phyloP scores from a whole-genome alignment of 306 rosid genomes.

The Argentina anserina region DNA sequence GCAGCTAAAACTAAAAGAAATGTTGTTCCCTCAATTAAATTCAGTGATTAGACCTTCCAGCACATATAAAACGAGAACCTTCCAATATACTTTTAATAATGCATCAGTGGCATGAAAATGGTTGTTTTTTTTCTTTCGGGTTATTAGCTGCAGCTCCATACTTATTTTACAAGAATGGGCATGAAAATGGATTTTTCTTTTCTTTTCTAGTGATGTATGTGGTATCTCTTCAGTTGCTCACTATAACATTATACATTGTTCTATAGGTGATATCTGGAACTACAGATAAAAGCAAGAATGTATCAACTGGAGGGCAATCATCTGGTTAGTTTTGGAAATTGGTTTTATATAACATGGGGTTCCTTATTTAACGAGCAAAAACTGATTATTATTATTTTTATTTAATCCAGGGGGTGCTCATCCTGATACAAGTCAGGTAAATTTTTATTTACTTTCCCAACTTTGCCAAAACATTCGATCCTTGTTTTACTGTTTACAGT shows the following conservation, averaged over 20 bases:
- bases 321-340: slow-evolving; percentile 52
- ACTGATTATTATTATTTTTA: neutral
- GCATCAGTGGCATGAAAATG: no score
- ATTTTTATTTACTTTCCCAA: slow-evolving; percentile 9
- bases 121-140: no score
- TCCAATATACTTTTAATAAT: neutral
- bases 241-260: slow-evolving; percentile 7
- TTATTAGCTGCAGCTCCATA: neutral
- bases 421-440: slow-evolving; percentile 55
- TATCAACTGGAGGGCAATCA: slow-evolving; percentile 49
- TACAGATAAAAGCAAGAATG: slow-evolving; percentile 34
- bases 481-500: neutral
- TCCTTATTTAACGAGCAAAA: neutral
- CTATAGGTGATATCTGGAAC: slow-evolving; percentile 55
- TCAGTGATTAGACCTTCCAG: neutral
- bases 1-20: neutral
- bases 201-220: neutral
- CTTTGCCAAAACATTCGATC: neutral
- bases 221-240: slow-evolving; percentile 9
- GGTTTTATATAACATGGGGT: neutral
- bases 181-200: neutral
- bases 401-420: slow-evolving; percentile 48
- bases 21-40: neutral
- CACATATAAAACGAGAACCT: neutral
- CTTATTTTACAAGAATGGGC: neutral